These are phyloP conservation scores for Entophlyctis helioformis DNA, from an alignment of 192 early-diverging fungal species.

Conservation along the genomic window DNA sequence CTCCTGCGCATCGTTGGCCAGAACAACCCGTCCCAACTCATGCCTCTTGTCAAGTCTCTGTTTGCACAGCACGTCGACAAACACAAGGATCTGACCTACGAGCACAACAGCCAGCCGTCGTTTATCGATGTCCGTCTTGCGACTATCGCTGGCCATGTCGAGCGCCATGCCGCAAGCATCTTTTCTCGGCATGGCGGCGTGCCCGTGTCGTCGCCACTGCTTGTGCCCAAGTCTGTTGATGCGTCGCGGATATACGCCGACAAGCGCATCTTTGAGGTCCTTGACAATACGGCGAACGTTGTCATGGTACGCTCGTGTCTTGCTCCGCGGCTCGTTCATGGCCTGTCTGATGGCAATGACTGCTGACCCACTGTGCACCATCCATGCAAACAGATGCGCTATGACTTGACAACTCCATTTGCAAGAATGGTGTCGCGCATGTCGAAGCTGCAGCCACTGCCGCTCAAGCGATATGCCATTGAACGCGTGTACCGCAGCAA, in stretches of 20 bases:
- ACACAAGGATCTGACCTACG: slow-evolving; percentile 85
- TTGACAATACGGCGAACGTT: background rate
- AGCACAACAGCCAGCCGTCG: slow-evolving; percentile 44
- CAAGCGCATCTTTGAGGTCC: background rate
- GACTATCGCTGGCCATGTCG: slow-evolving; percentile 9
- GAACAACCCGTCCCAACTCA: slow-evolving; percentile 73
- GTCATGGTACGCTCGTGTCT: background rate
- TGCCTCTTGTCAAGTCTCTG: slow-evolving; percentile 64
- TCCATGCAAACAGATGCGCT: slow-evolving; percentile 32
- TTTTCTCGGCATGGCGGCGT: slow-evolving; percentile 78
- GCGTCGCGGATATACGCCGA: slow-evolving; percentile 17
- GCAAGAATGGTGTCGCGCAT: slow-evolving; percentile 71
- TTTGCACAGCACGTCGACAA: slow-evolving; percentile 65
- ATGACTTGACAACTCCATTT: slow-evolving; percentile 87
- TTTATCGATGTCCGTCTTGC: slow-evolving; percentile 34
- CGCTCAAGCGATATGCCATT: slow-evolving; percentile 76
- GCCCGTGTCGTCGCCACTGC: slow-evolving; percentile 65
- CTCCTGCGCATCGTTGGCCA: slow-evolving; percentile 76
- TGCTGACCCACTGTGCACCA: too few species aligned
- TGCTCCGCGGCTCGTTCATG: background rate
- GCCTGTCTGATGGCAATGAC: too few species aligned
- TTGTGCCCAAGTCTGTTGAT: slow-evolving; percentile 55
- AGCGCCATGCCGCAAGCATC: slow-evolving; percentile 56
- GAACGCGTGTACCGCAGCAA: slow-evolving; percentile 75
- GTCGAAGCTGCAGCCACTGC: slow-evolving; percentile 44